Evolutionary conservation across 2,329 filamentous ascomycete species (phyloP).

Genomic region (Cadophora gregata): DNA sequence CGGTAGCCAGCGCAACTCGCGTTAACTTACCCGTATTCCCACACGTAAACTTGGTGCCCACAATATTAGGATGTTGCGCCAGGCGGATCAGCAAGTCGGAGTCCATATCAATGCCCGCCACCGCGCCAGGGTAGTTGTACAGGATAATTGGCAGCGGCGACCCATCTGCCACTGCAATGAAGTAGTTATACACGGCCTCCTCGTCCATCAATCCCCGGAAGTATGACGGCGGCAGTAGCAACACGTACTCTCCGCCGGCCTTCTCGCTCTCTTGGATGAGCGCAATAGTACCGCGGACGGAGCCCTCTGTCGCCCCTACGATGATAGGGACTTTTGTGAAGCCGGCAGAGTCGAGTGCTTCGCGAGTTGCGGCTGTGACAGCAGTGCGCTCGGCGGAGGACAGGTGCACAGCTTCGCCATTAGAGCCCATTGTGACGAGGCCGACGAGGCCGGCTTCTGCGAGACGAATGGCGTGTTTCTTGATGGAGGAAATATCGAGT

Average conservation of each 20-base stretch:
- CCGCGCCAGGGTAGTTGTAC: conserved; percentile 91
- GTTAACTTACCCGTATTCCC: conserved; percentile 90
- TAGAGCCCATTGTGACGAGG: conserved; percentile 87
- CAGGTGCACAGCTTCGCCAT: conserved; percentile 87
- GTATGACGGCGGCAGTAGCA: conserved; percentile 83
- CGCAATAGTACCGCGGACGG: conserved; percentile 80
- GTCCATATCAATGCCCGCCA: conserved; percentile 87
- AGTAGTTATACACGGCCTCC: conserved; percentile 76
- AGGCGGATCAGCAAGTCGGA: conserved; percentile 84
- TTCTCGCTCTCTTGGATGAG: conserved; percentile 69
- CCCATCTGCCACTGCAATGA: conserved; percentile 68
- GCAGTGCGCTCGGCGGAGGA: conserved; percentile 77
- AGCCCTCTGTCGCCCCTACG: conserved; percentile 81
- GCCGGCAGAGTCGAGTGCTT: conserved; percentile 81
- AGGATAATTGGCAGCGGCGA: conserved; percentile 80
- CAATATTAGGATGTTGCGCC: conserved; percentile 80
- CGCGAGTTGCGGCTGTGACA: conserved; percentile 78
- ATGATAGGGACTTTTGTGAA: conserved; percentile 80
- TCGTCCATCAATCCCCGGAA: conserved; percentile 76
- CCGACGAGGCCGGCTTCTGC: conserved; percentile 79
- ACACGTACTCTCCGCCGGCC: conserved; percentile 79
- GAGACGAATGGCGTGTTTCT: conserved; percentile 80
- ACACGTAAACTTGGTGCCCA: conserved; percentile 91
- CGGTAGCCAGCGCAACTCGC: conserved; percentile 74
- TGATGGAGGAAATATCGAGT: conserved; percentile 79